Evolutionary conservation across 768 basidiomycete species (phyloP), one percentile per base, ranked within the genome.

Genomic region (Cyathus striatus): DNA sequence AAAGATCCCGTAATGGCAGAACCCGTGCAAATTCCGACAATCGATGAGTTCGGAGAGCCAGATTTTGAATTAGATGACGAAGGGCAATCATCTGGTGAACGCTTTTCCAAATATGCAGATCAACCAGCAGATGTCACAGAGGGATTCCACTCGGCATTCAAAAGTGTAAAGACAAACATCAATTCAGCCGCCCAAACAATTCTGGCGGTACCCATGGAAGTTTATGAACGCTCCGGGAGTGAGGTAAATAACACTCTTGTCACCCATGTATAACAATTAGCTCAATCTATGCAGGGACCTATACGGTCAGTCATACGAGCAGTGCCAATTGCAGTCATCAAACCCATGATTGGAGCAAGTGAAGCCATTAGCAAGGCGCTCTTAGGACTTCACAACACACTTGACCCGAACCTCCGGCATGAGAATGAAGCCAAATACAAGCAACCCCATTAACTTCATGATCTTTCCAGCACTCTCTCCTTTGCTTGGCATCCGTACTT

Each of bases 201-300:
- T 48, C 75, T 99, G 26, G 95, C 96, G 1, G 91, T 99, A 1
- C 96, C 96, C 1, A 97, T 98, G 95, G 96, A 98, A 62, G 92
- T 97, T 9, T 95, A 97, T 53, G 96, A 99, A 63, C 75, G 88
- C 46, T 88, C 92, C 7, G 90, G 91, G 6, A 86, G 84, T 44
- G 90, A 96, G 77, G 94, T 87, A 51, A 54, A 76, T 66, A 38
- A 26, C 18, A 13, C 16, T n/a, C 38, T 38, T 18, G 2, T 34
- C 21, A 22, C 9, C 10, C 5, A 21, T 21, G 35, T 36, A 26
- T 30, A 24, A 32, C 17, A 22, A 14, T 49, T 2, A 39, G 48
- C 47, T 38, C 44, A 48, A 34, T 38, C 22, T 20, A 22, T 27
- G 51, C 56, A 98, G 93, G 94, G 93, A 2, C 81, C 94, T 40